These are phyloP conservation scores for Eimeria sp. DNA, from an alignment of 169 alveolate genomes.

Conservation along the genomic window DNA sequence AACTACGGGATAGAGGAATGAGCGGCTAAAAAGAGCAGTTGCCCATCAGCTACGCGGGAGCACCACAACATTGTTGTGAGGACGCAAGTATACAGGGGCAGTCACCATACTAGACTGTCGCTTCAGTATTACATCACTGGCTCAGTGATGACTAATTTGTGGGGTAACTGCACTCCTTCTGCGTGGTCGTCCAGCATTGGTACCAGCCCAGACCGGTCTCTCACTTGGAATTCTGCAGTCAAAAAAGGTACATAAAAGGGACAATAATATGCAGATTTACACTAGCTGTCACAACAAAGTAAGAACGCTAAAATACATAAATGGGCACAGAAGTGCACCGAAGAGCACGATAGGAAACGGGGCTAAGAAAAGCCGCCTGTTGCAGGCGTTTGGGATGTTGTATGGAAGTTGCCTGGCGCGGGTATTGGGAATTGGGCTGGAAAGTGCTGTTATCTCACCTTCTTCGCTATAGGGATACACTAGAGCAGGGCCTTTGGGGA, in stretches of 20 bases:
- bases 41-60: conserved; percentile 5
- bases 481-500: conserved; percentile 58
- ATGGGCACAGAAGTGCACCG: not conserved
- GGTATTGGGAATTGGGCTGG: not conserved
- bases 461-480: conserved; percentile 65
- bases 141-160: conserved; percentile 11
- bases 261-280: not conserved
- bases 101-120: not conserved
- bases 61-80: conserved; percentile 15
- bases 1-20: not conserved
- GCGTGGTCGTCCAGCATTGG: conserved; percentile 39
- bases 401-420: not conserved
- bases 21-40: conserved; percentile 38
- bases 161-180: conserved; percentile 34
- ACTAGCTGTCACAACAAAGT: not conserved
- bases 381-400: not conserved
- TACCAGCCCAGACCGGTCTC: conserved; percentile 44
- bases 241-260: not conserved
- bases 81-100: not conserved
- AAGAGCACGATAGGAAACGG: not conserved
- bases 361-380: not conserved
- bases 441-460: conserved; percentile 36
- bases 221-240: conserved; percentile 41
- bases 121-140: conserved; percentile 9
- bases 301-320: not conserved